Evolutionary conservation across 2,329 filamentous ascomycete genomes (phyloP).

Genomic region (Colletotrichum ledebouriae): DNA sequence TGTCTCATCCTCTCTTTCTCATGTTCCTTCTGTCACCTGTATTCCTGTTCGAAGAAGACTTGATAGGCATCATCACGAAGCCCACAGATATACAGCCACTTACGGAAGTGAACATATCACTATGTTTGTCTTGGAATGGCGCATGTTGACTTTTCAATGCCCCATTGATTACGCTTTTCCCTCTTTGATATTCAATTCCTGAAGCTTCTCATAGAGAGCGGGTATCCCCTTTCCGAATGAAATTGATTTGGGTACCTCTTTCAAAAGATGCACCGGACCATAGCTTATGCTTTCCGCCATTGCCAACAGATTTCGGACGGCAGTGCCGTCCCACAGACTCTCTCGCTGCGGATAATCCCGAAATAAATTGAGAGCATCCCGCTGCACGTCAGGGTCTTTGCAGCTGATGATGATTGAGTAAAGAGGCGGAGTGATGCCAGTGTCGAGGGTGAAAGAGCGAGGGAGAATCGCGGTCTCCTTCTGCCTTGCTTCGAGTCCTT

Average conservation of each 20-base stretch:
- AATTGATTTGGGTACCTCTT: conserved; percentile 20
- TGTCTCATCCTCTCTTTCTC: too few relatives aligned
- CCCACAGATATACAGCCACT: too few relatives aligned
- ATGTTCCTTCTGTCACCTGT: too few relatives aligned
- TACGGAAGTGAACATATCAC: too few relatives aligned
- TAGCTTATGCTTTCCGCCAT: conserved; percentile 24
- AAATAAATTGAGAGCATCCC: conserved; percentile 22
- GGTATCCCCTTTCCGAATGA: conserved; percentile 31
- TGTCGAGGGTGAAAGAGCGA: conserved; percentile 35
- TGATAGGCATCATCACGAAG: too few relatives aligned
- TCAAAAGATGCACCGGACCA: not conserved
- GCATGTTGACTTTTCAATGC: too few relatives aligned
- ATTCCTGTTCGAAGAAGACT: too few relatives aligned
- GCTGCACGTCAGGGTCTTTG: conserved; percentile 16
- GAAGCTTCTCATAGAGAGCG: conserved; percentile 29
- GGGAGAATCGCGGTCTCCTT: conserved; percentile 5
- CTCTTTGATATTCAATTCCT: conserved; percentile 13
- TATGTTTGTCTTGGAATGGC: too few relatives aligned
- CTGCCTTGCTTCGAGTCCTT: conserved; percentile 15
- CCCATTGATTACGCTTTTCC: not conserved
- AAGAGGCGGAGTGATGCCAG: conserved; percentile 31
- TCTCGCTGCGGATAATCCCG: conserved; percentile 26
- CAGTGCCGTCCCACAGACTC: conserved; percentile 28
- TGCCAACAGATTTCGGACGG: conserved; percentile 26
- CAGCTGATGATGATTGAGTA: conserved; percentile 31